Evolutionary conservation across 768 basidiomycete species (phyloP).

Genomic region (Albatrellus ellisii): DNA sequence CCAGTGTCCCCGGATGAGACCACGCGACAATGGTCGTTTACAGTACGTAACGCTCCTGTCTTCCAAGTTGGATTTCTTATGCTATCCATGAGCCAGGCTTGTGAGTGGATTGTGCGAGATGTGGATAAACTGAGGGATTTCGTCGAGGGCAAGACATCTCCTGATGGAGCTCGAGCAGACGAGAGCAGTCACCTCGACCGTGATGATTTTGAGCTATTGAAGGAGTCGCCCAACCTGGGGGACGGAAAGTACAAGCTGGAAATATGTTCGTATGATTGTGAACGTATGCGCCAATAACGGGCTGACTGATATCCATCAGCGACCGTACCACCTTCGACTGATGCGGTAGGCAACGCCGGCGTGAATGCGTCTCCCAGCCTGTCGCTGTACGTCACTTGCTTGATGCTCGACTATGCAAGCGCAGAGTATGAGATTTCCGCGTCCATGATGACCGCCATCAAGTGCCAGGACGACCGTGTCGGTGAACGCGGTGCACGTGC

Average conservation of each 20-base stretch:
- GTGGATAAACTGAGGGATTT: conserved; percentile 42
- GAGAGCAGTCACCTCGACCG: conserved; percentile 19
- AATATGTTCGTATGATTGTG: conserved; percentile 30
- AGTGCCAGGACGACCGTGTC: conserved; percentile 42
- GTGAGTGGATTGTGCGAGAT: conserved; percentile 59
- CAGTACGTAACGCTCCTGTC: conserved; percentile 24
- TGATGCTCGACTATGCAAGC: conserved; percentile 48
- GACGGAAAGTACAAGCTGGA: conserved; percentile 65
- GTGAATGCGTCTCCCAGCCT: conserved; percentile 28
- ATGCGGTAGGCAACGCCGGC: not conserved
- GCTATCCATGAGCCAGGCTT: conserved; percentile 30
- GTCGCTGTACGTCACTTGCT: conserved; percentile 53
- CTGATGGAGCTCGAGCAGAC: no score
- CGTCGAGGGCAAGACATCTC: no score
- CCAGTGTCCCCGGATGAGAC: conserved; percentile 29
- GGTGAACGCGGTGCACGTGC: conserved; percentile 53
- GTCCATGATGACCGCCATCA: conserved; percentile 64
- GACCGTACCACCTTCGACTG: not conserved
- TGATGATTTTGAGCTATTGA: conserved; percentile 46
- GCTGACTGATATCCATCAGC: conserved; percentile 2
- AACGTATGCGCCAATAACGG: not conserved
- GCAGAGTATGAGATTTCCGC: conserved; percentile 45
- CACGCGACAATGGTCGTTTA: conserved; percentile 53
- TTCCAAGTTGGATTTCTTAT: not conserved
- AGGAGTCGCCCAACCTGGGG: conserved; percentile 51